Evolutionary conservation across 2,329 filamentous ascomycete genomes (phyloP).

Genomic region (Pyrenophora graminea): DNA sequence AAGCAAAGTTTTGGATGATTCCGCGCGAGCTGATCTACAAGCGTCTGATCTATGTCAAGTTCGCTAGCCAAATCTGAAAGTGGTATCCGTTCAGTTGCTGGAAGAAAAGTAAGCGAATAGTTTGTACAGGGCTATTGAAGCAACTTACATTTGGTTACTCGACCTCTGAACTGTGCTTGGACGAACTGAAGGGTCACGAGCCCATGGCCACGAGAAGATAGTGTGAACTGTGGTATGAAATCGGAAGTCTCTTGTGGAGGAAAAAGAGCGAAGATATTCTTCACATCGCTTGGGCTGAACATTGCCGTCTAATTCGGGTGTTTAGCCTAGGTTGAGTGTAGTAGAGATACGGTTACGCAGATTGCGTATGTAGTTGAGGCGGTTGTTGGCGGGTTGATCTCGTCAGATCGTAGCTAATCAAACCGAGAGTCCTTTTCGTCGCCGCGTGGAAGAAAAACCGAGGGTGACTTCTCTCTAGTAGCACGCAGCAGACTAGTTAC

Average conservation of each 20-base stretch:
- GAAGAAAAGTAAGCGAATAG: conserved; percentile 2
- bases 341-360: too few relatives aligned
- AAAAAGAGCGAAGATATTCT: conserved; percentile 31
- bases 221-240: conserved; percentile 24
- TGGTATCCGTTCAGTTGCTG: conserved; percentile 20
- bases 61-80: conserved; percentile 20
- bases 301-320: conserved; percentile 15
- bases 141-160: conserved; percentile 21
- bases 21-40: conserved; percentile 27
- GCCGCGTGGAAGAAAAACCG: background rate
- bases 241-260: conserved; percentile 19
- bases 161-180: conserved; percentile 24
- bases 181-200: conserved; percentile 33
- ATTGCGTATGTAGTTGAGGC: too few relatives aligned
- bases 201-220: conserved; percentile 28
- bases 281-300: conserved; percentile 43
- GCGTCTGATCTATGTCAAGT: conserved; percentile 27
- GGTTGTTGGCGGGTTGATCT: too few relatives aligned
- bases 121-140: background rate
- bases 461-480: too few relatives aligned
- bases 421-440: too few relatives aligned
- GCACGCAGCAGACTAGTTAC: too few relatives aligned
- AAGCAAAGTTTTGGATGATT: conserved; percentile 24
- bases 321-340: background rate
- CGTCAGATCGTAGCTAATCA: too few relatives aligned